Base-by-base conservation (phyloP, 2,329 filamentous ascomycete species). In the Calonectria pteridis region DNA sequence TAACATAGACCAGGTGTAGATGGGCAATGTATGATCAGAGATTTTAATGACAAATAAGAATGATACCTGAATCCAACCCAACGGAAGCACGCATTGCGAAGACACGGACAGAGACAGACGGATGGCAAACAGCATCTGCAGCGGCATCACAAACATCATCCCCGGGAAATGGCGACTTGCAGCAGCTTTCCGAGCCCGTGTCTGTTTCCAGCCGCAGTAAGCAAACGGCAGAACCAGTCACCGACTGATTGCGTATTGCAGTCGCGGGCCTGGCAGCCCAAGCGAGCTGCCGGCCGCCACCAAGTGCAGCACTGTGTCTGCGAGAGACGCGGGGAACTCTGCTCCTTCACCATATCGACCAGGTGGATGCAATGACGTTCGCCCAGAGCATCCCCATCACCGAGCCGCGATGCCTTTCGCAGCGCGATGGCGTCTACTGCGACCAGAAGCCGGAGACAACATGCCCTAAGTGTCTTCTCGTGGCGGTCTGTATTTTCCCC, bases 391-490 rank as follows among this genome's bases (percentile, higher is more conserved):
- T 51, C 18, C 29, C 26, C 31, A 65, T 69, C 58, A 74, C 62
- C 3, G 31, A 58, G 14, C 73, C 73, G 3, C 35, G 18, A 5
- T 81, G 79, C 43, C 49, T 70, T 13, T 76, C 66, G 10, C 28
- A 18, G 20, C 20, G 46, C 49, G 28, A 37, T 5, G 28, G 46
- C 4, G 69, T 62, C 2, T 11, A 31, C 20, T 81, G 78, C 46
- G 3, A 20, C 5, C 26, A 11, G 0, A 10, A 64, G 14, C 69
- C 78, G 2, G 11, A 23, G 14, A 69, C 79, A 7, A 31, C 71
- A 10, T 80, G 79, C 16, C 72, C 72, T 6, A 59, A 46, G 26
- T 81, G 79, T 37, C 68, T 74, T 20, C 70, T 81, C 14, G 53
- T 79, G 13, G 73, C 75, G 28, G 79, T 80, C 72, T 26, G 78